Evolutionary conservation across 805 yeast genomes (phyloP).

Genomic region (Millerago galiae): DNA sequence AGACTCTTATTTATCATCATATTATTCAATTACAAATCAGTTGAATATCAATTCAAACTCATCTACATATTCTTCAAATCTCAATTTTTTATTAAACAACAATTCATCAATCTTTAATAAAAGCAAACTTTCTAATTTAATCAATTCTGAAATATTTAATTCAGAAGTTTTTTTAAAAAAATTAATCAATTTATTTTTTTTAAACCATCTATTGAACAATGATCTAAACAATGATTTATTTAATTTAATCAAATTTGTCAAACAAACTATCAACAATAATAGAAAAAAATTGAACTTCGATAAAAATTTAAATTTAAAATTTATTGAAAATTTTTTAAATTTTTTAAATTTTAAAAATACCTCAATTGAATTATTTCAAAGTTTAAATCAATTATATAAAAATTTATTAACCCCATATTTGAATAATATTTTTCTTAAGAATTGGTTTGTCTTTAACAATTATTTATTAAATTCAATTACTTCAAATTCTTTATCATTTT

Average conservation of each 20-base stretch:
- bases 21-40: conserved; percentile 19
- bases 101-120: conserved; percentile 16
- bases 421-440: background rate
- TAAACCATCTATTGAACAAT: conserved; percentile 14
- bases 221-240: conserved; percentile 11
- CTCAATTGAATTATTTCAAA: background rate
- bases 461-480: background rate
- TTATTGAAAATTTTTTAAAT: conserved; percentile 13
- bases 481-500: background rate
- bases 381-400: background rate
- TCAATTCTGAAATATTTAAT: conserved; percentile 21
- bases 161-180: conserved; percentile 17
- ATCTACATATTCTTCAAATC: conserved; percentile 18
- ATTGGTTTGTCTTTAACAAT: background rate
- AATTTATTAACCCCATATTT: background rate
- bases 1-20: conserved; percentile 19
- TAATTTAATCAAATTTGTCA: conserved; percentile 16
- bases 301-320: conserved; percentile 14
- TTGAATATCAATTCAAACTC: conserved; percentile 16
- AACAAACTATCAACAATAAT: conserved; percentile 17
- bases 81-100: conserved; percentile 4
- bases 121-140: conserved; percentile 14
- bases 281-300: conserved; percentile 23
- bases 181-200: conserved; percentile 16
- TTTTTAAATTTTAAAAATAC: background rate